A percentile compares a stretch with the other conserved stretches of the same genome.
phyloP scores from a whole-genome alignment of 1,139 yeast genomes.

The Geotrichum bryndzae region DNA sequence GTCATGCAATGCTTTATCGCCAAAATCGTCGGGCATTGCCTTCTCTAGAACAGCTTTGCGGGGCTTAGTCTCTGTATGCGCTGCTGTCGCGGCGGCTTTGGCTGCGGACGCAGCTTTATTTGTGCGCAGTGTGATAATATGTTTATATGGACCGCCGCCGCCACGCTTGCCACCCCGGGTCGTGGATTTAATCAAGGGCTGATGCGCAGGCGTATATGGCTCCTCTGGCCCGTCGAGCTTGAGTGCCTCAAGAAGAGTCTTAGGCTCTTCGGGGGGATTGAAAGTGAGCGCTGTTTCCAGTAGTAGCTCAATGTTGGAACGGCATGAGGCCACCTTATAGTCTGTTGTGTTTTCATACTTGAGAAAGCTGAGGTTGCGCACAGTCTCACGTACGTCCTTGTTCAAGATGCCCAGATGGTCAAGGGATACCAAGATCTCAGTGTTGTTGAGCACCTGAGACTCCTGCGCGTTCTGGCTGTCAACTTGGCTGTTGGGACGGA shows the following conservation, averaged over 20 bases:
- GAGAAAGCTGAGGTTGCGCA: conserved; percentile 34
- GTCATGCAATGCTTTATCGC: too few species aligned
- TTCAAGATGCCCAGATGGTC: conserved; percentile 34
- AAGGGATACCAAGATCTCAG: conserved; percentile 31
- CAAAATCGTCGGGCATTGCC: too few species aligned
- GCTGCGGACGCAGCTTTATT: background rate
- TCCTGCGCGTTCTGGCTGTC: conserved; percentile 20
- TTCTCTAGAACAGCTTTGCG: conserved; percentile 18
- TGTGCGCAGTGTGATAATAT: background rate
- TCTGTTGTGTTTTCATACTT: conserved; percentile 28
- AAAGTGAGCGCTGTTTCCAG: conserved; percentile 36
- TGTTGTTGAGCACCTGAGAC: conserved; percentile 23
- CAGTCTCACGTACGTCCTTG: conserved; percentile 31
- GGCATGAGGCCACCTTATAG: conserved; percentile 26
- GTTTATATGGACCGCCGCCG: too few species aligned
- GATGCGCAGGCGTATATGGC: too few species aligned
- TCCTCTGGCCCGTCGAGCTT: too few species aligned
- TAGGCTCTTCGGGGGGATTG: conserved; percentile 7
- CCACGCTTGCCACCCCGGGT: too few species aligned
- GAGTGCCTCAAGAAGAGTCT: background rate
- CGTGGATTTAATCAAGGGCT: too few species aligned
- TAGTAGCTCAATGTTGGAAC: conserved; percentile 34
- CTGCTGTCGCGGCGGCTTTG: background rate
- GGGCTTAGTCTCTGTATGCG: background rate
- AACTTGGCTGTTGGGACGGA: conserved; percentile 37